phyloP scores from a whole-genome alignment of 2,329 filamentous ascomycete species.

The Aspergillus viridinutans region DNA sequence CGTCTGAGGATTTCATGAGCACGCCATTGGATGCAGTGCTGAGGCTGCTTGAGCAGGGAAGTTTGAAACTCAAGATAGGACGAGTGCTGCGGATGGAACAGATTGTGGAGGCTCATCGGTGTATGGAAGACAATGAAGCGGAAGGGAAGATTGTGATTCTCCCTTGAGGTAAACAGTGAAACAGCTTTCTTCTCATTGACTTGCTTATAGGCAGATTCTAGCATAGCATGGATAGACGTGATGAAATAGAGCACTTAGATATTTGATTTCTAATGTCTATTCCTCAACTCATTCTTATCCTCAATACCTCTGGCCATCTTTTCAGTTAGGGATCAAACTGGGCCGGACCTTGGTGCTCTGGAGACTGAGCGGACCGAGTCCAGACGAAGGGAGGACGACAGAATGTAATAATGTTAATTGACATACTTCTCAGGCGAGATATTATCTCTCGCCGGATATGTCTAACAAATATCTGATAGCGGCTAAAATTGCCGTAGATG shows the following conservation, averaged over 20 bases:
- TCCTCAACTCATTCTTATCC: too few species aligned
- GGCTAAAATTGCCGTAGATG: too few species aligned
- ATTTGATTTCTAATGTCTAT: too few species aligned
- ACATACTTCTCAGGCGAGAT: too few species aligned
- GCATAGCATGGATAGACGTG: background rate
- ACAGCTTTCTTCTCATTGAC: background rate
- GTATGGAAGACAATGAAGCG: constrained; percentile 44
- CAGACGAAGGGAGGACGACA: too few species aligned
- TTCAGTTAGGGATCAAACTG: too few species aligned
- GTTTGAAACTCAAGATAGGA: constrained; percentile 40
- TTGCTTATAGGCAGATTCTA: background rate
- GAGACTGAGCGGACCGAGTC: too few species aligned
- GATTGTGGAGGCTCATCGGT: constrained; percentile 44
- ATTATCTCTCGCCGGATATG: too few species aligned
- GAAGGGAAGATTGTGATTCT: constrained; percentile 46
- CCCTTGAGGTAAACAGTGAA: background rate
- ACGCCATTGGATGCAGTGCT: constrained; percentile 41
- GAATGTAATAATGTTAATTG: too few species aligned
- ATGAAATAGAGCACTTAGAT: background rate
- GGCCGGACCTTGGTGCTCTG: too few species aligned
- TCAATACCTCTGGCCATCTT: too few species aligned
- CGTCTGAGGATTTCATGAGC: constrained; percentile 37
- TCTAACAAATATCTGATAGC: too few species aligned
- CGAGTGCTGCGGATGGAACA: constrained; percentile 43
- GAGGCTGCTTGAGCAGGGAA: constrained; percentile 35